Percentiles rank a stretch among this genome's conserved stretches.
Conservation (phyloP, 148 eudicot species). For the Diospyros lotus region DNA sequence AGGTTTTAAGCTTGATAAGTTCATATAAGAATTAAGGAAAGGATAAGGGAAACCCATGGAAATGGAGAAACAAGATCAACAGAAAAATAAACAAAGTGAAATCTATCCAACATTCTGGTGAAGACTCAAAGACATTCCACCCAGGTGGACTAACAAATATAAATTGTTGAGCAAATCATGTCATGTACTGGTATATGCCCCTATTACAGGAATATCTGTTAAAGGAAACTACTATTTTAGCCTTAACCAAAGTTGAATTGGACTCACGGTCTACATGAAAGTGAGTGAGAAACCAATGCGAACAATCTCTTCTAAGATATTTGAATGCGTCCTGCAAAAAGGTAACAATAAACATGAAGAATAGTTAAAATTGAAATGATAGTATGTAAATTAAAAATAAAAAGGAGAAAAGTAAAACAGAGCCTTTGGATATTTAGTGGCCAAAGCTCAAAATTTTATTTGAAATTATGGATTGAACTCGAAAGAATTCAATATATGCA, state of each 20-base stretch:
- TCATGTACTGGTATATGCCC: not conserved
- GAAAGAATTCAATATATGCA: not conserved
- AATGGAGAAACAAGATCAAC: not conserved
- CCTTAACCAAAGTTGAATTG: conserved; percentile 1
- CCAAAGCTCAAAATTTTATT: not conserved
- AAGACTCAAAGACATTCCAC: not conserved
- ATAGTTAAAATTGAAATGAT: not conserved
- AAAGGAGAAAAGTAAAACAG: not conserved
- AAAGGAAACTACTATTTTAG: not conserved
- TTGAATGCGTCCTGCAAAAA: conserved; percentile 83
- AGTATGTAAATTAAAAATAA: not conserved
- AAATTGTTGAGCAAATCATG: not conserved
- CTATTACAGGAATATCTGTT: not conserved
- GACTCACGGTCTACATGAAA: conserved; percentile 92
- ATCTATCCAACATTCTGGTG: not conserved
- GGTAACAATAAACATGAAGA: not conserved
- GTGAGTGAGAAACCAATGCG: conserved; percentile 93
- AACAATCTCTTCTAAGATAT: conserved; percentile 77
- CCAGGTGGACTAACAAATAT: not conserved
- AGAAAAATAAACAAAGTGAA: not conserved
- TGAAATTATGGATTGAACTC: not conserved
- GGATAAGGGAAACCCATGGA: not conserved
- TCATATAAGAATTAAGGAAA: not conserved
- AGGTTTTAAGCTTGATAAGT: no score
- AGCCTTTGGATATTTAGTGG: not conserved